A percentile compares a stretch with the other conserved stretches of the same genome.
Conservation (phyloP, 139 green algal genomes). For the Micromonas commoda region DNA sequence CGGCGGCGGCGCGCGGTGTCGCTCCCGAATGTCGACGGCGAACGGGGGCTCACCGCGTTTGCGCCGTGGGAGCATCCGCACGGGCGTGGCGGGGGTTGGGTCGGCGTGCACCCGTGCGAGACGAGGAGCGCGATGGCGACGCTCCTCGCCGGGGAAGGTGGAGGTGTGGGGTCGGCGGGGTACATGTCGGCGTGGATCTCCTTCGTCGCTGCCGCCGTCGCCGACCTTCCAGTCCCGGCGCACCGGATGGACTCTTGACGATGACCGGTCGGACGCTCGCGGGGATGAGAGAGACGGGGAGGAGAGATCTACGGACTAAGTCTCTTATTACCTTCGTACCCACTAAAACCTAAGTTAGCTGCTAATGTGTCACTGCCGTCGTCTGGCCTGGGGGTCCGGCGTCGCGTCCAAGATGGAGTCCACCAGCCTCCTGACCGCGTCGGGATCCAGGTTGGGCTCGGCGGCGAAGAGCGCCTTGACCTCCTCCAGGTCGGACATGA, state of each 20-base stretch:
- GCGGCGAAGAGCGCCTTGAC: neutral
- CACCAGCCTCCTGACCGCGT: neutral
- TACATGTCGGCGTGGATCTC: neutral
- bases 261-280: neutral
- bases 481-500: neutral
- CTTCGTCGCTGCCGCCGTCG: neutral
- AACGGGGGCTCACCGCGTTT: neutral
- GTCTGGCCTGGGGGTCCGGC: neutral
- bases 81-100: neutral
- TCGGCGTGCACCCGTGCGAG: slow-evolving; percentile 14
- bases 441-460: neutral
- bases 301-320: neutral
- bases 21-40: no score
- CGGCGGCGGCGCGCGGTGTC: no score
- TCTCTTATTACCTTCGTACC: neutral
- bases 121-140: neutral
- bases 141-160: neutral
- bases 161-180: neutral
- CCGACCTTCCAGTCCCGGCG: neutral
- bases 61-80: slow-evolving; percentile 14
- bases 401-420: neutral
- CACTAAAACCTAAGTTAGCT: no score
- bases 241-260: neutral
- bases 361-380: neutral
- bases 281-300: neutral